Evolutionary conservation across 208 protist genomes (phyloP).

Genomic region (Leptomonas pyrrhocoris): DNA sequence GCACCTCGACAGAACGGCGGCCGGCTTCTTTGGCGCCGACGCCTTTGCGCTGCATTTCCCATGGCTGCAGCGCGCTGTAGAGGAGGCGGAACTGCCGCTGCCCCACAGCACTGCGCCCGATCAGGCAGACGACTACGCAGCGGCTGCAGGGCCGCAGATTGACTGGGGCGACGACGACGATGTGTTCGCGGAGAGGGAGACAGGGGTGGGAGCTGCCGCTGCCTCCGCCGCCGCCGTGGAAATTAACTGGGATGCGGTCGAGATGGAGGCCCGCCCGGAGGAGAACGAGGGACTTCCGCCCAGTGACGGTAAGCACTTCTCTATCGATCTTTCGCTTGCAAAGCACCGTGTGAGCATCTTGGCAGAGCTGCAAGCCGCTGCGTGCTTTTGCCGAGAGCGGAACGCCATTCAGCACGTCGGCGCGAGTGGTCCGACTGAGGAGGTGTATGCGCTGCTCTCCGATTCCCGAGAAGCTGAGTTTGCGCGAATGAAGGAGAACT

Average conservation of each 20-base stretch:
- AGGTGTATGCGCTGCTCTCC: constrained; percentile 31
- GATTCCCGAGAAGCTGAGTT: constrained; percentile 51
- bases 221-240: constrained; percentile 23
- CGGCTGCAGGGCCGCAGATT: constrained; percentile 41
- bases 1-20: constrained; percentile 29
- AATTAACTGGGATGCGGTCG: constrained; percentile 39
- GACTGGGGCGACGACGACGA: constrained; percentile 69
- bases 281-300: constrained; percentile 32
- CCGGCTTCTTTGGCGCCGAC: constrained; percentile 35
- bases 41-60: constrained; percentile 63
- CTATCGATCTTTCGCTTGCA: constrained; percentile 40
- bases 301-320: constrained; percentile 35
- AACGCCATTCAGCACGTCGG: constrained; percentile 12
- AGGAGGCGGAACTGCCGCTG: constrained; percentile 24
- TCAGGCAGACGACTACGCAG: background rate
- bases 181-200: background rate
- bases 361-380: constrained; percentile 47
- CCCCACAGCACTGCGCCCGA: background rate
- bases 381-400: constrained; percentile 64
- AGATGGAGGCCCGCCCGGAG: constrained; percentile 19
- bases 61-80: constrained; percentile 48
- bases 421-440: constrained; percentile 5
- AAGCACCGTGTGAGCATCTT: constrained; percentile 49
- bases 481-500: constrained; percentile 60
- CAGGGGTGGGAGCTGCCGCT: constrained; percentile 2